Evolutionary conservation across 2,329 filamentous ascomycete species (phyloP), one percentile per base, ranked within the genome.

Genomic region (Pseudogymnoascus sp.): DNA sequence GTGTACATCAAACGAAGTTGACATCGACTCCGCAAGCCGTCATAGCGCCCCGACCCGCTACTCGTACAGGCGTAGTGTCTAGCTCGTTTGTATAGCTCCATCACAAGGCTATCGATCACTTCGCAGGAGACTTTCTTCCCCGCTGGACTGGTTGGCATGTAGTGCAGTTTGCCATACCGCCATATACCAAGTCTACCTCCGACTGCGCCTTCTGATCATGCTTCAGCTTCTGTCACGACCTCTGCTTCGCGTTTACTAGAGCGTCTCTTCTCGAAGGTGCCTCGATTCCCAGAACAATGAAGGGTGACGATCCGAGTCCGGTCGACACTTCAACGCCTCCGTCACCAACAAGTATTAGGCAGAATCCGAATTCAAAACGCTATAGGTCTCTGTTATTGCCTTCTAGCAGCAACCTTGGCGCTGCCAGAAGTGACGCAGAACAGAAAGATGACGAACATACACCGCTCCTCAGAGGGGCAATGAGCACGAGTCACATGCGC

Each of bases 401-500:
- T 20, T 61, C 60, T 15, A 37, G 43, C 30, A 61, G 60, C 28
- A 53, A 61, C 14, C 53, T 61, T 30, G 35, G 36, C 20, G 18
- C 30, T 33, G 25, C 33, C 11, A 36, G 57, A 38, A 39, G 53
- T 9, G 30, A 59, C 11, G 60, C 53, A 14, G 30, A 43, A 22
- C 60, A 59, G 28, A 20, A 18, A 36, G 43, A 62, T 20, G 67
- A 71, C 61, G 70, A 71, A 64, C 65, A 69, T 59, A 69, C 67
- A 11, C 67, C 67, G 15, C 63, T 69, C 4, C 64, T 69, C 6
- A 62, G 60, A 35, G 66, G 64, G 58, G 67, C 65, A 15, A 65
- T 66, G 6, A 66, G 68, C n/a, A 68, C 68, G 25, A 63, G 68
- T 57, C 67, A 70, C 59, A 68, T 67, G 60, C 25, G 68, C 11